Conservation (phyloP, 1,284 basidiomycete species). For the Tilletia walkeri region DNA sequence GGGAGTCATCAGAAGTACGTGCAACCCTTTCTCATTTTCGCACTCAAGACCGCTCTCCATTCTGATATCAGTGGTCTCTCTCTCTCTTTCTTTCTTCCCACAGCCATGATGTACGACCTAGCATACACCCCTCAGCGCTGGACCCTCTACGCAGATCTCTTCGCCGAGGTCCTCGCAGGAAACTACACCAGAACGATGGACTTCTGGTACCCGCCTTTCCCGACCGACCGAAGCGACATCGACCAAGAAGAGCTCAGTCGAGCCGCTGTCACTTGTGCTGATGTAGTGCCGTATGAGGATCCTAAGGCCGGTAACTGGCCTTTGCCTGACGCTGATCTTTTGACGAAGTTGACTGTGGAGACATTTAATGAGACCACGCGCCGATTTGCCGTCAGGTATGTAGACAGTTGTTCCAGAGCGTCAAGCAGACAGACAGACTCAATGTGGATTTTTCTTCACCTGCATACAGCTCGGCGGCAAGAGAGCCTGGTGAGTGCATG, state of each 20-base stretch:
- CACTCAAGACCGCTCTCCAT: no score
- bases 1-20: conserved; percentile 49
- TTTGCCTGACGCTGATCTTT: neutral
- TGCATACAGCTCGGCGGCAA: neutral
- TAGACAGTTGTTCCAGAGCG: no score
- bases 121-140: conserved; percentile 1
- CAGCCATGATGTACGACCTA: neutral
- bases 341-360: neutral
- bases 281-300: conserved; percentile 23
- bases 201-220: neutral
- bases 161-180: conserved; percentile 40
- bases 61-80: no score
- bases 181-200: conserved; percentile 33
- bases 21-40: no score
- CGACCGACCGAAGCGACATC: neutral
- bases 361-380: neutral
- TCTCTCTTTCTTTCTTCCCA: no score
- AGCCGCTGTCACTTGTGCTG: conserved; percentile 28
- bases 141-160: neutral
- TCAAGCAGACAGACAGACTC: neutral
- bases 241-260: conserved; percentile 26
- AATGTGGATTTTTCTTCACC: neutral
- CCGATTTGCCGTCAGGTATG: conserved; percentile 10
- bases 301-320: neutral
- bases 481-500: conserved; percentile 1